Evolutionary conservation across 192 early-diverging fungal species (phyloP), one percentile per base, ranked within the genome.

Genomic region (Thamnidium elegans): DNA sequence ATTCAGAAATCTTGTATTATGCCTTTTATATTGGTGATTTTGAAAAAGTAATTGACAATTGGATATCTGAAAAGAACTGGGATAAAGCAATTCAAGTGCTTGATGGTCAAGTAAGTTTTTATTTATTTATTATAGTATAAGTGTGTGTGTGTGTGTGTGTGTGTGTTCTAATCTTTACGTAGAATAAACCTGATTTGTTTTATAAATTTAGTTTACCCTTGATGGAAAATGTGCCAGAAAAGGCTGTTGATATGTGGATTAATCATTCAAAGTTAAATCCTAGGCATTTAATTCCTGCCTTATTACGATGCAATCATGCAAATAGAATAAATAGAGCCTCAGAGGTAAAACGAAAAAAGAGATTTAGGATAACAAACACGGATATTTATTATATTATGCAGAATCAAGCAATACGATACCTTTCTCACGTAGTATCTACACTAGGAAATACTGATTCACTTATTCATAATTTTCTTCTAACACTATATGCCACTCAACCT

Each of bases 381-480:
- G n/a, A 17, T 23, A 26, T 26, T 26, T 26, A 26, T 26, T 14
- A 55, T 50, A 44, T 58, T 58, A 7, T 36, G 8, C 75, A 86
- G 80, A 91, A 94, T 76, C 93, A 96, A 74, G 92, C 92, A 0
- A 87, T 95, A 52, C 76, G 92, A 30, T 99, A 98, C 62, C 71
- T 99, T 66, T 84, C 87, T 7, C 90, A 91, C 72, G 88, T 92
- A 19, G 91, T 90, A 7, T 78, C 87, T 11, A 81, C 83, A 58
- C 80, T 90, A n/a, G 81, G 76, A 23, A 95, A 93, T 58, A 86
- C 87, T 3, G 95, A 99, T 70, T 77, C 89, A 0, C 85, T 89
- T 0, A 88, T 99, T 54, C 95, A 99, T 80, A 99, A 99, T 76
- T 97, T 89, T 70, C 81, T 97, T 21, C 73, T 99, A 26, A 85